phyloP scores from a whole-genome alignment of 192 early-diverging fungal species.

The Linderina pennispora region DNA sequence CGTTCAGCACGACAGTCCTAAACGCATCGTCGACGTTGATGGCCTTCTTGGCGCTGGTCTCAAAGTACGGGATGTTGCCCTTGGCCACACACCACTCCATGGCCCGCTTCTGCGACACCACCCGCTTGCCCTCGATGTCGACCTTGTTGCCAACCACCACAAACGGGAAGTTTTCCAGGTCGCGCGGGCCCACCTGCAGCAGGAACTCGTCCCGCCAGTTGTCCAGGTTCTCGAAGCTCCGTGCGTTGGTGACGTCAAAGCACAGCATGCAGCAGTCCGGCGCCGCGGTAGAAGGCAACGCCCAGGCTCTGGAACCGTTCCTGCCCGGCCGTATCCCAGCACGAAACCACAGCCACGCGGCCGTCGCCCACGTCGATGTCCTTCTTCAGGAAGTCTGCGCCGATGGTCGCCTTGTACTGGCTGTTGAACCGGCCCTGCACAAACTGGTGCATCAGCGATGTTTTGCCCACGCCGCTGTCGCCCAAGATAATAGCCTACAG shows the following conservation, averaged over 20 bases:
- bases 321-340: slow-evolving; percentile 99
- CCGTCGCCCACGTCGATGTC: slow-evolving; percentile 88
- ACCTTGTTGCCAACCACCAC: slow-evolving; percentile 99
- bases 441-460: slow-evolving; percentile 99
- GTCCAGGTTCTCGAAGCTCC: slow-evolving; percentile 93
- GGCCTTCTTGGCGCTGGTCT: slow-evolving; percentile 96
- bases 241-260: slow-evolving; percentile 93
- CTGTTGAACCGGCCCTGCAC: slow-evolving; percentile 94
- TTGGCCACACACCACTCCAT: slow-evolving; percentile 95
- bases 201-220: slow-evolving; percentile 99
- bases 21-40: slow-evolving; percentile 99
- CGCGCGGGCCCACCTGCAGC: slow-evolving; percentile 87
- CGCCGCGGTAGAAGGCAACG: slow-evolving; percentile 98
- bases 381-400: slow-evolving; percentile 98
- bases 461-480: slow-evolving; percentile 86
- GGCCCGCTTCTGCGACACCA: slow-evolving; percentile 94
- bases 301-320: slow-evolving; percentile 98
- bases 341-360: slow-evolving; percentile 90
- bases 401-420: slow-evolving; percentile 99
- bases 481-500: slow-evolving; percentile 45
- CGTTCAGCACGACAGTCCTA: slow-evolving; percentile 91
- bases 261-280: slow-evolving; percentile 98
- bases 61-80: slow-evolving; percentile 97
- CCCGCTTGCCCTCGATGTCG: slow-evolving; percentile 85
- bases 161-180: slow-evolving; percentile 98